Conservation (phyloP, 2,329 filamentous ascomycete genomes). For the Cladosporium velox region DNA sequence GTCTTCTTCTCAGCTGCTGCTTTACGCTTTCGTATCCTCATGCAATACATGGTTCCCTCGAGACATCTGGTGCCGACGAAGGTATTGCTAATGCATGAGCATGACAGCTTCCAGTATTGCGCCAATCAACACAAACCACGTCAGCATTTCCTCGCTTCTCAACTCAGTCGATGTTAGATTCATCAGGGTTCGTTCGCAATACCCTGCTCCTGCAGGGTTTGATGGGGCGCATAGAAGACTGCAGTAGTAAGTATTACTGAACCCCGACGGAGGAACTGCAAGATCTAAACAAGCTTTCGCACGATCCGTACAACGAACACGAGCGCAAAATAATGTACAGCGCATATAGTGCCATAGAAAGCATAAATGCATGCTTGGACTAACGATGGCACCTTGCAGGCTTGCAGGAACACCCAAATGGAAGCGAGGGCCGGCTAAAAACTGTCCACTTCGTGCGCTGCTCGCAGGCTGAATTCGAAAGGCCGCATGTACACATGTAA, state of each 20-base stretch:
- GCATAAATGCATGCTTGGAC: neutral
- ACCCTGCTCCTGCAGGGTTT: neutral
- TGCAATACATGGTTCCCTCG: neutral
- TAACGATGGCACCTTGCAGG: neutral
- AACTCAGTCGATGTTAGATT: neutral
- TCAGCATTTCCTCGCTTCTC: neutral
- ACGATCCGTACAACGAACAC: neutral
- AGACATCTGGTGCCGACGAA: neutral
- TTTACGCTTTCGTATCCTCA: neutral
- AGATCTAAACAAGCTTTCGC: neutral
- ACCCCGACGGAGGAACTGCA: neutral
- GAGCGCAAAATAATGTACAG: neutral
- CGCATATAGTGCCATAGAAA: neutral
- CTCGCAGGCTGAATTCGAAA: slow-evolving; percentile 1
- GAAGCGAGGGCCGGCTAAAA: neutral
- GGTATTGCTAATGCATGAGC: neutral
- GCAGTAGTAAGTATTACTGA: neutral
- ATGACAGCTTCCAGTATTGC: neutral
- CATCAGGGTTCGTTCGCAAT: neutral
- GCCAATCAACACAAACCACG: neutral
- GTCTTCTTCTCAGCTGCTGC: neutral
- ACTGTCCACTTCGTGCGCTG: neutral
- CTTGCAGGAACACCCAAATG: neutral
- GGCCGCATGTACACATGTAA: neutral
- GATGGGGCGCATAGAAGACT: neutral